These are phyloP conservation scores for Salicornia ramosissima DNA, from an alignment of 148 eudicot species.

Conservation along the genomic window DNA sequence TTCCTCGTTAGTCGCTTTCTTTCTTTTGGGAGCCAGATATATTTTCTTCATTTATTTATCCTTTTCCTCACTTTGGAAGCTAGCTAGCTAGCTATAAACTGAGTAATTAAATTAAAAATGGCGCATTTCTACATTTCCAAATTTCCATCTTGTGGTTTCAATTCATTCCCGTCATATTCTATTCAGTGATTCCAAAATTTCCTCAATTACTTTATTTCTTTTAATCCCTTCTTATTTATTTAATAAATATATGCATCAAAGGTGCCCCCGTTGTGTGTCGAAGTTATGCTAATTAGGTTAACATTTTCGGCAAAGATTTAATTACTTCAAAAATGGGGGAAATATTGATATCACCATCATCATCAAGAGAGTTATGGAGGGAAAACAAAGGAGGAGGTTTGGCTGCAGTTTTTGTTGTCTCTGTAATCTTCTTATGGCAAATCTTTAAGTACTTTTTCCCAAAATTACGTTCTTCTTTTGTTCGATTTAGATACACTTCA, in stretches of 20 bases:
- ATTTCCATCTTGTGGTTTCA: no score
- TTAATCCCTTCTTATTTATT: neutral
- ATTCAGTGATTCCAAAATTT: no score
- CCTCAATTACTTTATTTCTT: no score
- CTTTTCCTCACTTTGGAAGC: neutral
- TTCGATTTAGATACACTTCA: constrained; percentile 13
- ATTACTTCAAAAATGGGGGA: constrained; percentile 3
- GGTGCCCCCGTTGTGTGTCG: neutral
- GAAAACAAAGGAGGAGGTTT: constrained; percentile 30
- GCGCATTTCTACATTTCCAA: neutral
- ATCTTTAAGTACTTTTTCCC: constrained; percentile 13
- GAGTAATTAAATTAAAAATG: no score
- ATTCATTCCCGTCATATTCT: no score
- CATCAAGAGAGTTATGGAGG: constrained; percentile 25
- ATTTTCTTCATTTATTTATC: neutral
- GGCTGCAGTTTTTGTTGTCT: constrained; percentile 22
- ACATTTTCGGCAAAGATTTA: neutral
- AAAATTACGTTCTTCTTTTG: constrained; percentile 2
- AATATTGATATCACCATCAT: neutral
- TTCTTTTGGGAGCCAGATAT: no score
- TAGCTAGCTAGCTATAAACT: no score
- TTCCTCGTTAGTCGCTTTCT: no score
- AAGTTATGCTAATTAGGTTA: neutral
- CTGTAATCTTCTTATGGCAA: constrained; percentile 30
- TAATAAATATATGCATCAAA: neutral